A percentile compares a stretch with the other conserved stretches of the same genome.
Evolutionary conservation across 2,329 filamentous ascomycete genomes (phyloP).

Genomic region (Sclerotinia trifoliorum): DNA sequence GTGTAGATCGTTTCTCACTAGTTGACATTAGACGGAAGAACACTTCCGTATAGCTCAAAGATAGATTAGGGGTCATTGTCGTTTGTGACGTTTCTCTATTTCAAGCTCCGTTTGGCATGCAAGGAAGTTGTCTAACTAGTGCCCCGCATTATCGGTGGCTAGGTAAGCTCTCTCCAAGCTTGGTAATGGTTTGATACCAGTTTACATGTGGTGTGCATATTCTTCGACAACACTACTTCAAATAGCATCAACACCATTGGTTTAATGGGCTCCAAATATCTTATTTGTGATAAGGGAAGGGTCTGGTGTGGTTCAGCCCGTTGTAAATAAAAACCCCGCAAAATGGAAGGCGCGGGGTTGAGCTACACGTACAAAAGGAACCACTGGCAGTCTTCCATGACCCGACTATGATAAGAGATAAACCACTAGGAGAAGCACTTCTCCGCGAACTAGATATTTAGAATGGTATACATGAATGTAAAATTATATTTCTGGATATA

Average conservation of each 20-base stretch:
- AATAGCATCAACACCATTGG: background rate
- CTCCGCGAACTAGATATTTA: background rate
- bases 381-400: background rate
- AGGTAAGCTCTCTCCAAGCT: background rate
- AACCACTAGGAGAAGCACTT: background rate
- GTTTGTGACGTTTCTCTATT: background rate
- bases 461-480: background rate
- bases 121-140: background rate
- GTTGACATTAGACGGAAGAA: background rate
- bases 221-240: background rate
- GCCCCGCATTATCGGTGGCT: background rate
- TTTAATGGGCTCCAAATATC: background rate
- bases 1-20: background rate
- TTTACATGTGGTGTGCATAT: background rate
- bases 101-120: background rate
- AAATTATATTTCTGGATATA: background rate
- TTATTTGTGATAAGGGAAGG: background rate
- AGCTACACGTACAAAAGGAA: background rate
- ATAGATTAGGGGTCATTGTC: background rate
- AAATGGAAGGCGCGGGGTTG: background rate
- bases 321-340: background rate
- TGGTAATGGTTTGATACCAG: background rate
- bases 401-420: background rate
- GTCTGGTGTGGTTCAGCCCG: background rate
- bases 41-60: conserved; percentile 1